phyloP scores from a whole-genome alignment of 2,329 filamentous ascomycete species.

The Bipolaris bicolor region DNA sequence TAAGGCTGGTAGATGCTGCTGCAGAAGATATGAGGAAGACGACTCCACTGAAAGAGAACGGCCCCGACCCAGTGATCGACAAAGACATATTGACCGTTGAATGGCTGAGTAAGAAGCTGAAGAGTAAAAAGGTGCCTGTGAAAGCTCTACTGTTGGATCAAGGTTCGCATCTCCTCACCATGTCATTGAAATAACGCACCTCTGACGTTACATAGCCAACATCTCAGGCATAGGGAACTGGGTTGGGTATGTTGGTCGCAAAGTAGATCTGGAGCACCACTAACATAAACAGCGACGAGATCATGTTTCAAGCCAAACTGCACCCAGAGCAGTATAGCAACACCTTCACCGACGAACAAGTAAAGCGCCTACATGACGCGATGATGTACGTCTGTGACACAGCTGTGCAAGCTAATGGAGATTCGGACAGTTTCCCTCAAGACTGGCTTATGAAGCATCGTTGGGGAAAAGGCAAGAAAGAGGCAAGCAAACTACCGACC shows the following conservation, averaged over 20 bases:
- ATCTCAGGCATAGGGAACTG: slow-evolving; percentile 96
- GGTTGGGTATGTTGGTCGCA: slow-evolving; percentile 68
- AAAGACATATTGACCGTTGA: slow-evolving; percentile 75
- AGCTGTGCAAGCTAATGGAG: slow-evolving; percentile 77
- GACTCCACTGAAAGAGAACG: slow-evolving; percentile 86
- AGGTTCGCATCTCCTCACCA: slow-evolving; percentile 12
- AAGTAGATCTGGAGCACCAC: background rate
- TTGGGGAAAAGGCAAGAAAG: slow-evolving; percentile 88
- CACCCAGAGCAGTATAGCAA: slow-evolving; percentile 95
- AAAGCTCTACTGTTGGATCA: slow-evolving; percentile 91
- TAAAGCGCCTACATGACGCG: slow-evolving; percentile 72
- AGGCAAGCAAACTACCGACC: slow-evolving; percentile 72
- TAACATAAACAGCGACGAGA: slow-evolving; percentile 68
- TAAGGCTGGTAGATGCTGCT: slow-evolving; percentile 81
- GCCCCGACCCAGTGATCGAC: slow-evolving; percentile 89
- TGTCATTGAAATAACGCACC: background rate
- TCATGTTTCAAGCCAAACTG: slow-evolving; percentile 84
- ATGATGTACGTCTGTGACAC: slow-evolving; percentile 81
- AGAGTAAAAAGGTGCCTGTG: slow-evolving; percentile 79
- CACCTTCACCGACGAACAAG: slow-evolving; percentile 74
- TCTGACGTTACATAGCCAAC: slow-evolving; percentile 55
- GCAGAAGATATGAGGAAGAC: slow-evolving; percentile 76
- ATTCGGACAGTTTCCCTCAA: slow-evolving; percentile 82
- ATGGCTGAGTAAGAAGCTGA: slow-evolving; percentile 75
- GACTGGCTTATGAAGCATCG: slow-evolving; percentile 86